Evolutionary conservation across 495 filamentous ascomycete species (phyloP), one percentile per base, ranked within the genome.

Genomic region (Aspergillus affinis): DNA sequence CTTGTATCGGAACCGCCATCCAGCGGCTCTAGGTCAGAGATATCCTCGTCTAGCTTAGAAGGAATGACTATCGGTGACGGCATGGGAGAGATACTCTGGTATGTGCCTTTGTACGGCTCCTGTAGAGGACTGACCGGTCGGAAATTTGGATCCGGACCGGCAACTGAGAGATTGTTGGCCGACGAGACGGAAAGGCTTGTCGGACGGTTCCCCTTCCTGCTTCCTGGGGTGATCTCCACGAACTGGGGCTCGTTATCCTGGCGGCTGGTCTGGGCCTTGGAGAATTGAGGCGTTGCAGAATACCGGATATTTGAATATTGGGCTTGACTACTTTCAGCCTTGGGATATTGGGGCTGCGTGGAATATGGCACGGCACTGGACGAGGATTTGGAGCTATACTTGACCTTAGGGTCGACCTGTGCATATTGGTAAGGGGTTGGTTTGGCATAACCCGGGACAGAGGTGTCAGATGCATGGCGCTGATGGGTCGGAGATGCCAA

Each of bases 31-130:
- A 83, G 45, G 59, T 84, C 81, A 2, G 80, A 83, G 23, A 84
- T 71, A 26, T 82, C 80, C 6, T 80, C 78, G 27, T 82, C 77
- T n/a, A 66, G 67, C 12, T 61, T 67, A 7, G 72, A 65, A 0
- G 79, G 72, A 20, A 78, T 69, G 52, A 81, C 70, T 47, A 88
- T 76, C 0, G 93, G 90, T 0, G 90, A 92, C 0, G 93, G 93
- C 91, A 96, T 94, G 2, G 94, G 93, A 2, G 93, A 96, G 64
- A 97, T 91, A 54, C 89, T 90, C 72, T 98, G 94, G 68, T 95
- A 98, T 1, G 92, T 96, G 7, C 94, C 94, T 59, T 87, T 87
- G 74, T 98, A 98, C 1, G 94, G 88, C 73, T 97, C 94, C 13
- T 97, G 82, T 18, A 97, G 79, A 0, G 94, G 94, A 58, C 90